Percentiles rank a stretch among this genome's conserved stretches.
Evolutionary conservation across 2,329 filamentous ascomycete species (phyloP).

Genomic region (Magnaporthiopsis rhizophila): DNA sequence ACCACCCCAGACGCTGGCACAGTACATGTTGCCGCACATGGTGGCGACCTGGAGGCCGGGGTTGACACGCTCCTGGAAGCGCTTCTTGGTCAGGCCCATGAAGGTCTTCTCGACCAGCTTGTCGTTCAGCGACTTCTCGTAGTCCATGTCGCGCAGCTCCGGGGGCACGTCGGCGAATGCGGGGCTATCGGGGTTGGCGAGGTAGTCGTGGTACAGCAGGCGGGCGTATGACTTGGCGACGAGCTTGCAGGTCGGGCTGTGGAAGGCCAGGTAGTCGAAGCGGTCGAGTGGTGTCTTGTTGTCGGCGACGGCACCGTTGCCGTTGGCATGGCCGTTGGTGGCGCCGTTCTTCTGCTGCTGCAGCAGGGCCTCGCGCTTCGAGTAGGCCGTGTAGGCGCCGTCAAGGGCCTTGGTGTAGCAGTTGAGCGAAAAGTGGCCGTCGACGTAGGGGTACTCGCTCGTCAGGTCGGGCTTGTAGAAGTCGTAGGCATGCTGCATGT

Average conservation of each 20-base stretch:
- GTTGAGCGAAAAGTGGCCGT: conserved; percentile 73
- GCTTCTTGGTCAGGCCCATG: conserved; percentile 77
- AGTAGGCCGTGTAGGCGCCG: conserved; percentile 73
- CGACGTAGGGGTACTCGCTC: conserved; percentile 80
- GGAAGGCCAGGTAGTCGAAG: conserved; percentile 79
- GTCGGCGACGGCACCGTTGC: conserved; percentile 30
- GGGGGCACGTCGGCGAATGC: conserved; percentile 67
- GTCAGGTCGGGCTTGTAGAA: conserved; percentile 87
- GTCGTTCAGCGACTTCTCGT: conserved; percentile 70
- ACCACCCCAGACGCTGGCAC: conserved; percentile 67
- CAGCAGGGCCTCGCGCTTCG: conserved; percentile 59
- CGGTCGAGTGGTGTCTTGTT: conserved; percentile 62
- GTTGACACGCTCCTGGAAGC: conserved; percentile 68
- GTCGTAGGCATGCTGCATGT: conserved; percentile 80
- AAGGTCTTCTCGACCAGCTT: conserved; percentile 83
- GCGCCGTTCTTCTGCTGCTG: conserved; percentile 23
- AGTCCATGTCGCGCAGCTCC: conserved; percentile 71
- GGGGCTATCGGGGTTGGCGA: conserved; percentile 57
- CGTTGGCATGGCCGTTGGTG: conserved; percentile 40
- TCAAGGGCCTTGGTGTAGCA: conserved; percentile 80
- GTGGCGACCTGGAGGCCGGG: conserved; percentile 70
- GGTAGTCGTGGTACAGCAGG: conserved; percentile 79
- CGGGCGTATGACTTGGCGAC: conserved; percentile 80
- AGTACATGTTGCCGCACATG: conserved; percentile 65
- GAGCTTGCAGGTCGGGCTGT: conserved; percentile 80